These are phyloP conservation scores for Lanmaoa pseudosensibilis DNA, from an alignment of 768 basidiomycete species.

Conservation along the genomic window DNA sequence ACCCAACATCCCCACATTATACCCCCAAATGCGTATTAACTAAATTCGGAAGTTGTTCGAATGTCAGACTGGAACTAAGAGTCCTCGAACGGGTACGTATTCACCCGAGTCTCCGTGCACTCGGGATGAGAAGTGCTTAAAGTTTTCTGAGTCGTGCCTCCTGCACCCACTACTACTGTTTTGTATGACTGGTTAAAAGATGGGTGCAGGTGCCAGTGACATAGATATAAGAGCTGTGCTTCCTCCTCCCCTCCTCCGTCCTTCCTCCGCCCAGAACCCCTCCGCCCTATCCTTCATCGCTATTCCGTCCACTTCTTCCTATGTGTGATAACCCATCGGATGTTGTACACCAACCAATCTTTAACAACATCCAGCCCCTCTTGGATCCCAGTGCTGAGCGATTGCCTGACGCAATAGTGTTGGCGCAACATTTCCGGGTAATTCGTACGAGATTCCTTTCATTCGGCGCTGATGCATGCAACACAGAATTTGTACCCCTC, in stretches of 20 bases:
- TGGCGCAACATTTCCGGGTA: conserved; percentile 1
- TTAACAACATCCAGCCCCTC: not conserved
- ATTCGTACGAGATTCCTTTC: not conserved
- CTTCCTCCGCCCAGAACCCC: too few relatives aligned
- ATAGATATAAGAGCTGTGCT: conserved; percentile 2
- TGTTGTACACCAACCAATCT: not conserved
- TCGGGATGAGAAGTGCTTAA: not conserved
- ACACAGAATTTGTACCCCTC: not conserved
- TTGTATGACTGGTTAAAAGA: not conserved
- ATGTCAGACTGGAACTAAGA: not conserved
- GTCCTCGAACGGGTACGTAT: not conserved
- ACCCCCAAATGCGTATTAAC: not conserved
- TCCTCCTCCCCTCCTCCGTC: not conserved
- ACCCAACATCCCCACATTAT: not conserved
- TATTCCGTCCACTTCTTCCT: not conserved
- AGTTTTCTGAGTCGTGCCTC: not conserved
- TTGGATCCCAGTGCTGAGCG: not conserved
- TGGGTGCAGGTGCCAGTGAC: not conserved
- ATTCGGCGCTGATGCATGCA: not conserved
- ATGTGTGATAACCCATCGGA: not conserved
- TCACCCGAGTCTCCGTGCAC: not conserved
- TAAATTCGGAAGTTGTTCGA: not conserved
- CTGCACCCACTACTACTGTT: not conserved
- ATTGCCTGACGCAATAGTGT: not conserved
- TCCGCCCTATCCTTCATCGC: not conserved